These are phyloP conservation scores for Collybia sp. DNA, from an alignment of 768 basidiomycete species.

Conservation along the genomic window DNA sequence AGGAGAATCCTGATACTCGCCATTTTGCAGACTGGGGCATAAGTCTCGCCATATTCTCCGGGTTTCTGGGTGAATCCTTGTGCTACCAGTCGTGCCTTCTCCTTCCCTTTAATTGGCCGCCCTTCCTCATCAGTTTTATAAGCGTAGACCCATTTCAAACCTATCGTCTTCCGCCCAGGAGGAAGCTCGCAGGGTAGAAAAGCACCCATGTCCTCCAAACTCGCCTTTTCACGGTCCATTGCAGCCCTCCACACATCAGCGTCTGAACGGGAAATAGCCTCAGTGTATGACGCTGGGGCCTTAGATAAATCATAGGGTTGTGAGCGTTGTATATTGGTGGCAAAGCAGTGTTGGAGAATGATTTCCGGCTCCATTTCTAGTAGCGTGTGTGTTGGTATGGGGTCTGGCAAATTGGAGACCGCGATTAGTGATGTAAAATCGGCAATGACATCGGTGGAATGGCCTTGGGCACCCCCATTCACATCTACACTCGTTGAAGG, in stretches of 20 bases:
- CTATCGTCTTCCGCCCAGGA: constrained; percentile 20
- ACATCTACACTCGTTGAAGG: too few species aligned
- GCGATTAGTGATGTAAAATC: too few species aligned
- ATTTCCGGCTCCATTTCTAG: too few species aligned
- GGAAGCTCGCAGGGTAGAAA: constrained; percentile 22
- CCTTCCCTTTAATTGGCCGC: constrained; percentile 18
- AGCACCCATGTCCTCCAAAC: constrained; percentile 15
- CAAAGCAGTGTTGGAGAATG: too few species aligned
- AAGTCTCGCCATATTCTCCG: constrained; percentile 31
- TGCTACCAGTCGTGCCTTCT: constrained; percentile 22
- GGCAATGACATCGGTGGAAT: too few species aligned
- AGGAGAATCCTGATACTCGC: constrained; percentile 17
- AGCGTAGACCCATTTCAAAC: constrained; percentile 28
- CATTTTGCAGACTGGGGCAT: constrained; percentile 21
- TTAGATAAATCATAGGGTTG: constrained; percentile 5
- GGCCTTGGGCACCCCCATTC: too few species aligned
- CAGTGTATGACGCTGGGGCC: constrained; percentile 10
- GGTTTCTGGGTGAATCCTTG: constrained; percentile 20
- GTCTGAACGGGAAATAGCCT: constrained; percentile 15
- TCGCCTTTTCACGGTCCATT: constrained; percentile 15
- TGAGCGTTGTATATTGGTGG: too few species aligned
- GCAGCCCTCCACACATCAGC: constrained; percentile 15
- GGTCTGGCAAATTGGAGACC: too few species aligned
- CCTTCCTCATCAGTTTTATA: constrained; percentile 32
- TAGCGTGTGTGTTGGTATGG: too few species aligned